Conservation (phyloP, 306 rosid genomes). For the Gastrolobium bilobum region DNA sequence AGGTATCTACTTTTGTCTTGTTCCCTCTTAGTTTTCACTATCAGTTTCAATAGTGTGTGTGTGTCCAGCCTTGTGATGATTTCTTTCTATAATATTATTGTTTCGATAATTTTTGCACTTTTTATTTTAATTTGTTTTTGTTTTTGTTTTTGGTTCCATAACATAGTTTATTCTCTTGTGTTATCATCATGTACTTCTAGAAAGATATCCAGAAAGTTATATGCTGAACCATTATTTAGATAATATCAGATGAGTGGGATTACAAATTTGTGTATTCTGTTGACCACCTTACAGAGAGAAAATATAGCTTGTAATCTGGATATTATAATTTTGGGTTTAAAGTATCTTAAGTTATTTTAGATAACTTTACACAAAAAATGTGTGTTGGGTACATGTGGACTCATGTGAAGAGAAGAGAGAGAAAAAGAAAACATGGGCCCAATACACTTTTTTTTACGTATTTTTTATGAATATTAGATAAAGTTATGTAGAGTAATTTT, state of each 20-base stretch:
- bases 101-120: neutral
- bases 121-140: neutral
- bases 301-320: neutral
- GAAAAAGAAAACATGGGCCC: no score
- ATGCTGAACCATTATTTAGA: neutral
- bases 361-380: no score
- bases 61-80: slow-evolving; percentile 3
- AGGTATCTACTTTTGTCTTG: slow-evolving; percentile 51
- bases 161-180: neutral
- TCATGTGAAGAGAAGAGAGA: no score
- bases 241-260: neutral
- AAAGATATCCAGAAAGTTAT: slow-evolving; percentile 25
- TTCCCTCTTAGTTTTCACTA: neutral
- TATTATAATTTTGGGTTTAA: neutral
- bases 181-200: neutral
- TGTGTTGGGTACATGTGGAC: no score
- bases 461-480: no score
- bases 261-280: slow-evolving; percentile 9
- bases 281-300: neutral
- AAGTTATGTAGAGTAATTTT: no score
- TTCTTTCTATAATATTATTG: slow-evolving; percentile 1
- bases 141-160: neutral
- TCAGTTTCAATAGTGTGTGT: neutral
- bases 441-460: no score
- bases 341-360: no score